Base-by-base conservation (phyloP, 2,329 filamentous ascomycete genomes). In the Cladosporium oxysporum region DNA sequence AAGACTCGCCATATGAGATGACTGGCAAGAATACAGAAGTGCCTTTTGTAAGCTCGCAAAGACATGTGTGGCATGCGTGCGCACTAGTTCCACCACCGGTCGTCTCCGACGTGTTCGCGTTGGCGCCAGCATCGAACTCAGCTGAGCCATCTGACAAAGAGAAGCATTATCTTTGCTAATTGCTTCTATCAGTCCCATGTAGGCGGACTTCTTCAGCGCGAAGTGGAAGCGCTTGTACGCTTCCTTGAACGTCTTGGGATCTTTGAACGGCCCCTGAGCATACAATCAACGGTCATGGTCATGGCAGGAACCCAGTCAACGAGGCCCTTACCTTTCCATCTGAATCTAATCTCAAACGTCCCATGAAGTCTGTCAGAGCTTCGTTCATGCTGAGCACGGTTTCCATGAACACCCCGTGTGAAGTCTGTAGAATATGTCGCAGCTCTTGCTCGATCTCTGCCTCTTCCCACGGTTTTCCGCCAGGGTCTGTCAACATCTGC, bases 171-270 rank as follows among this genome's bases (percentile, higher is more conserved):
- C 66, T 31, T 69, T 64, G 18, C 69, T 66, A 11, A 76, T 47
- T n/a, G 64, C 66, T 5, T 31, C 44, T 62, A 77, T 72, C 14
- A 76, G 59, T 44, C 73, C 71, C 21, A 69, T 66, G 35, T 77
- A 77, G 16, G 72, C 70, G 1, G 68, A 59, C 61, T 72, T 74
- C 8, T 67, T 71, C 1, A 77, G 64, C 41, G 72, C 75, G 58
- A 77, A 76, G 10, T 67, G 70, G 0, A 76, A 67, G 11, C 74
- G 65, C 35, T 75, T 74, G 64, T 74, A 75, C 23, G 74, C 70
- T 59, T 74, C 70, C 29, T 71, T 73, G 66, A 77, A 75, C 1
- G 70, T 64, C 14, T 66, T 67, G 12, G 67, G 53, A 2, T 74
- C 65, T 1, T 68, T 64, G 21, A 64, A 64, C 23, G 62, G 62